Conservation (phyloP, 805 yeast genomes). For the Candida cerambycidarum region DNA sequence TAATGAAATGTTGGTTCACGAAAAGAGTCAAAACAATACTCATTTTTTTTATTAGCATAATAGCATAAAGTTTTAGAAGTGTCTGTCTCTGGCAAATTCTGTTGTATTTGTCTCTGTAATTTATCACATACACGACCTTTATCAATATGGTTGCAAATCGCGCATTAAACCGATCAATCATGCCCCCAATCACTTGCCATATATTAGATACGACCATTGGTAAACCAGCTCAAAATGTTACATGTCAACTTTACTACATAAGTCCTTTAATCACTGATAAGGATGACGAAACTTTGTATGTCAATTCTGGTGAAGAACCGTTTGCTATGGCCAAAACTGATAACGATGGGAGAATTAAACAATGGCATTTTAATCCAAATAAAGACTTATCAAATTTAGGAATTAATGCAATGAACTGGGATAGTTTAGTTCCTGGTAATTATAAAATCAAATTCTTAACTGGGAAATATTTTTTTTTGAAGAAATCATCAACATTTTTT, state of each 20-base stretch:
- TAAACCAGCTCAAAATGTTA: conserved; percentile 75
- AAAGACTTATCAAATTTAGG: conserved; percentile 27
- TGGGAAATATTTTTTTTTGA: conserved; percentile 54
- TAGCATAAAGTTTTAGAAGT: too few species aligned
- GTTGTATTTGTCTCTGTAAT: background rate
- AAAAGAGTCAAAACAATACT: conserved; percentile 56
- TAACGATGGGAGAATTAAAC: conserved; percentile 72
- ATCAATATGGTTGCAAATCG: conserved; percentile 10
- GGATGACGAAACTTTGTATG: conserved; percentile 27
- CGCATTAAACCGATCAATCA: conserved; percentile 8
- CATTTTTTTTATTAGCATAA: conserved; percentile 54
- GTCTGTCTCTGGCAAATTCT: too few species aligned
- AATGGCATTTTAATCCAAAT: conserved; percentile 58
- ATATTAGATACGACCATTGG: conserved; percentile 83
- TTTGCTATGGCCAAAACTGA: conserved; percentile 74
- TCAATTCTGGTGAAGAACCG: conserved; percentile 30
- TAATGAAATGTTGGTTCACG: conserved; percentile 68
- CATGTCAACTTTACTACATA: conserved; percentile 56
- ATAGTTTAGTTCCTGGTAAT: conserved; percentile 53
- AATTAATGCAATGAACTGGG: conserved; percentile 39
- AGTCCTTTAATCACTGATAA: conserved; percentile 24
- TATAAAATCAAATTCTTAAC: conserved; percentile 80
- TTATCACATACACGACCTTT: background rate
- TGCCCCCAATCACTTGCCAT: conserved; percentile 79
- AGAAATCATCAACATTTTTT: conserved; percentile 58